Conservation (phyloP, 441 rosid species). For the Eutrema salsugineum region DNA sequence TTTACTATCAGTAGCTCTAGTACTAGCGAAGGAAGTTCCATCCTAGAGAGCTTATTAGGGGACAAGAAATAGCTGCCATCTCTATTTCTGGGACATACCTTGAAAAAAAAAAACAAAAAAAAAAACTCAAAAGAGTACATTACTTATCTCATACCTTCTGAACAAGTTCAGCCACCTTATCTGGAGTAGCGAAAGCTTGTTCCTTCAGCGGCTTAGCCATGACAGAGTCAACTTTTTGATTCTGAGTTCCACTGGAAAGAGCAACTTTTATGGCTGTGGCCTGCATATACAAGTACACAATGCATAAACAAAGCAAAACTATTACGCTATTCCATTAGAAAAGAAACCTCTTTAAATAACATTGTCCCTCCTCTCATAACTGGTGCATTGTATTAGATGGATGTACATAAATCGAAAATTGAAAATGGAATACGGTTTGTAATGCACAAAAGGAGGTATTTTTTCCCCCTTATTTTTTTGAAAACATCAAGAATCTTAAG, state of each 20-base stretch:
- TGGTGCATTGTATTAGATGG: background rate
- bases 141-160: constrained; percentile 59
- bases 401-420: background rate
- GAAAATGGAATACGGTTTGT: background rate
- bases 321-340: background rate
- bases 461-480: no score
- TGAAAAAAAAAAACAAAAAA: background rate
- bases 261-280: constrained; percentile 91
- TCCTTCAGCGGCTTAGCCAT: constrained; percentile 90
- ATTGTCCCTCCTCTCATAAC: background rate
- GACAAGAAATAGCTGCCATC: background rate
- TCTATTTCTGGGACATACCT: background rate
- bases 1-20: background rate
- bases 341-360: background rate
- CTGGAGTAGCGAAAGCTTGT: constrained; percentile 95
- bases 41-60: constrained; percentile 10
- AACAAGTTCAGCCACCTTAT: constrained; percentile 92
- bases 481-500: background rate
- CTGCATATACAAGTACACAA: constrained; percentile 36
- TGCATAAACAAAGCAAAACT: constrained; percentile 7
- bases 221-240: constrained; percentile 59
- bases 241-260: constrained; percentile 59
- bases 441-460: background rate
- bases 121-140: background rate
- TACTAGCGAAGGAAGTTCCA: background rate